Percentiles rank a stretch among this genome's conserved stretches.
Evolutionary conservation across 306 rosid genomes (phyloP).

Genomic region (Hippophae tibetana): DNA sequence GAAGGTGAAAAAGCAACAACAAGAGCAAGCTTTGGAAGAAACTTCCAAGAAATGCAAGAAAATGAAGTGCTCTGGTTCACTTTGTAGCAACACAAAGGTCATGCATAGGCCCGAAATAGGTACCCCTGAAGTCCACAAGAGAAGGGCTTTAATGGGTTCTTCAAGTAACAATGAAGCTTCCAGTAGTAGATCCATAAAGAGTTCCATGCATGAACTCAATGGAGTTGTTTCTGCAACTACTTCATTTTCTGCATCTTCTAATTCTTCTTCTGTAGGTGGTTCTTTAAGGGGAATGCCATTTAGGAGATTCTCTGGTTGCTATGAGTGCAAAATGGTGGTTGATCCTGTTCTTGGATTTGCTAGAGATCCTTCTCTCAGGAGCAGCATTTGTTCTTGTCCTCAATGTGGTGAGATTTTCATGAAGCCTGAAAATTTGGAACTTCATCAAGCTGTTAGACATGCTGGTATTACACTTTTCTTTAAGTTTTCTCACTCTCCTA

Average conservation of each 20-base stretch:
- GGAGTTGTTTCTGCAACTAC: constrained; percentile 48
- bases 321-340: constrained; percentile 93
- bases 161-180: constrained; percentile 41
- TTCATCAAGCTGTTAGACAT: constrained; percentile 74
- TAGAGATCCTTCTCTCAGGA: constrained; percentile 76
- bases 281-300: constrained; percentile 84
- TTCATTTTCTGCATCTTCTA: constrained; percentile 54
- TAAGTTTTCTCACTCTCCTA: neutral
- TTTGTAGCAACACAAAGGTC: constrained; percentile 79
- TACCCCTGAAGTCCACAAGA: constrained; percentile 55
- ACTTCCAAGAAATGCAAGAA: constrained; percentile 71
- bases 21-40: constrained; percentile 51
- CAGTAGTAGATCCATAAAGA: constrained; percentile 66
- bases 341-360: constrained; percentile 81
- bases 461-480: constrained; percentile 47
- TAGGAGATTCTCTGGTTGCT: constrained; percentile 86
- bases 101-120: constrained; percentile 58
- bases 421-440: constrained; percentile 76
- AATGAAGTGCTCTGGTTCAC: constrained; percentile 81
- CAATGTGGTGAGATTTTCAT: constrained; percentile 82
- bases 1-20: constrained; percentile 31
- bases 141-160: constrained; percentile 39
- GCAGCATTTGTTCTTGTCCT: constrained; percentile 73
- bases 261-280: constrained; percentile 47
- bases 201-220: constrained; percentile 51